A percentile compares a stretch with the other conserved stretches of the same genome.
These are phyloP conservation scores for Pinus albicaulis DNA, from an alignment of 75 land plant species.

Conservation along the genomic window DNA sequence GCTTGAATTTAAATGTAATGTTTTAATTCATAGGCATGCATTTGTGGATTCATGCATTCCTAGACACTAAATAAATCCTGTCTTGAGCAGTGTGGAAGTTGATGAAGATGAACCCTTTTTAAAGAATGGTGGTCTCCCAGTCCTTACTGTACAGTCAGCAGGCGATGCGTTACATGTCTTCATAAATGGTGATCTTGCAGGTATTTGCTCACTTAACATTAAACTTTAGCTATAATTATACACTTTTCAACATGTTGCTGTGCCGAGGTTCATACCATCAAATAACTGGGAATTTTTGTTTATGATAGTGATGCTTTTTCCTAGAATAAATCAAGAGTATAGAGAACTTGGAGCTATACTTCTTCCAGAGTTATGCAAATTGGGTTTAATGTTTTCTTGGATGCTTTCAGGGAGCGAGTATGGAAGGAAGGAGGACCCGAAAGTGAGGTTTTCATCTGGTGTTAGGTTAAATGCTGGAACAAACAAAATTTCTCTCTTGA, in stretches of 20 bases:
- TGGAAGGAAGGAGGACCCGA: slow-evolving; percentile 4
- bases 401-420: not conserved
- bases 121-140: slow-evolving; percentile 39
- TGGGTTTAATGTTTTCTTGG: not conserved
- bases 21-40: not conserved
- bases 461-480: slow-evolving; percentile 23
- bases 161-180: slow-evolving; percentile 87
- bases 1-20: not conserved
- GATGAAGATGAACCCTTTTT: slow-evolving; percentile 56
- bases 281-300: not conserved
- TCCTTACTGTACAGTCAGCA: slow-evolving; percentile 54
- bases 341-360: not conserved
- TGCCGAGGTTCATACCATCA: not conserved
- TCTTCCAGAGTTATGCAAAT: not conserved
- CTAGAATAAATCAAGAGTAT: not conserved
- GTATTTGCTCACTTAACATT: slow-evolving; percentile 17
- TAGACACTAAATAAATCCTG: not conserved
- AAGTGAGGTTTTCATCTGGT: slow-evolving; percentile 13
- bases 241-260: not conserved
- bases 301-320: not conserved
- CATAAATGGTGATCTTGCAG: slow-evolving; percentile 70
- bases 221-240: not conserved
- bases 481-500: slow-evolving; percentile 27
- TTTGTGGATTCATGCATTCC: not conserved
- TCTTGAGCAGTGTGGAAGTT: slow-evolving; percentile 59